Conservation (phyloP, 2,329 filamentous ascomycete species). For the Lasiodiplodia theobromae region DNA sequence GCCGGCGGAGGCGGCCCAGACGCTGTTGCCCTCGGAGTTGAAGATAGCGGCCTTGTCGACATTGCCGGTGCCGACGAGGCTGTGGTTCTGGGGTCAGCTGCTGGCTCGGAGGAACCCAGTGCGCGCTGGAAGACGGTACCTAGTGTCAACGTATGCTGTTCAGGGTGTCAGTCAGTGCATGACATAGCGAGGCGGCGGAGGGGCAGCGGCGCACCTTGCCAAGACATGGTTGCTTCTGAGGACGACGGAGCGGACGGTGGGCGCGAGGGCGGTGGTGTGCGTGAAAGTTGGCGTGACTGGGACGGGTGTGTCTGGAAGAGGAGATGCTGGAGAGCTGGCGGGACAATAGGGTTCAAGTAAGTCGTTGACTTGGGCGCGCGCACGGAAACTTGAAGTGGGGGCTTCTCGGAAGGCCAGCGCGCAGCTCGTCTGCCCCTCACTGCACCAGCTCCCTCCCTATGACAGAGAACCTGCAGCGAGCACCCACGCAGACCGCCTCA, state of each 20-base stretch:
- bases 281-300: slow-evolving; percentile 34
- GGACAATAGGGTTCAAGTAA: slow-evolving; percentile 31
- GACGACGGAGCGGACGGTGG: slow-evolving; percentile 14
- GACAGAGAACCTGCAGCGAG: slow-evolving; percentile 12
- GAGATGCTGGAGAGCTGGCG: slow-evolving; percentile 32
- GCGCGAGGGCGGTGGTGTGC: slow-evolving; percentile 24
- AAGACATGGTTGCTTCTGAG: slow-evolving; percentile 47
- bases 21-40: slow-evolving; percentile 55
- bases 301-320: slow-evolving; percentile 37
- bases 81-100: slow-evolving; percentile 34
- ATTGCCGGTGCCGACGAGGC: slow-evolving; percentile 52
- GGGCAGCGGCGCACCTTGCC: slow-evolving; percentile 47
- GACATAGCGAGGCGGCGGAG: slow-evolving; percentile 21
- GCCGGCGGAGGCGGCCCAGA: slow-evolving; percentile 83
- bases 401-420: slow-evolving; percentile 23
- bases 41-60: slow-evolving; percentile 60
- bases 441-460: slow-evolving; percentile 19
- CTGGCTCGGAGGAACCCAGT: background rate
- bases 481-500: slow-evolving; percentile 24
- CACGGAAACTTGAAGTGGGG: slow-evolving; percentile 30
- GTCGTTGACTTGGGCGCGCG: slow-evolving; percentile 28
- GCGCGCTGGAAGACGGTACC: slow-evolving; percentile 37
- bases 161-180: slow-evolving; percentile 35
- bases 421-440: slow-evolving; percentile 29
- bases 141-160: slow-evolving; percentile 52